These are phyloP conservation scores for Xerocomellus dryophilus DNA, from an alignment of 768 basidiomycete species.

Conservation along the genomic window DNA sequence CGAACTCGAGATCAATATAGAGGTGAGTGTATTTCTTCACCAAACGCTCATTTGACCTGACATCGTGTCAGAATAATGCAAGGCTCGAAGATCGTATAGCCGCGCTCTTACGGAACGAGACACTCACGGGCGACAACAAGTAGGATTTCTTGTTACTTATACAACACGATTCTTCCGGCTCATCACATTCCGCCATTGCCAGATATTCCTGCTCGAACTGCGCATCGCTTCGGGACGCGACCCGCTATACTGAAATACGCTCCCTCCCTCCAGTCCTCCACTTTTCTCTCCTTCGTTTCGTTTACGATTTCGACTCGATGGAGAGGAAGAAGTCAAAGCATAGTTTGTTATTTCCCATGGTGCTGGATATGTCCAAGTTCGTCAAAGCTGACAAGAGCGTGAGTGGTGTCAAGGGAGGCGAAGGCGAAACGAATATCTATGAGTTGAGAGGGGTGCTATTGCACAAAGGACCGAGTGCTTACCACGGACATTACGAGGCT, in stretches of 20 bases:
- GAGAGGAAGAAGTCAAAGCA: conserved; percentile 88
- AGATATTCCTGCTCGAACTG: conserved; percentile 85
- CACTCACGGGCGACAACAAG: conserved; percentile 81
- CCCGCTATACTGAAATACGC: conserved; percentile 67
- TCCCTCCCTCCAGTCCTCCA: conserved; percentile 84
- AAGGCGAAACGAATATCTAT: conserved; percentile 48
- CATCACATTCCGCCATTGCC: neutral
- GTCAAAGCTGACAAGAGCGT: conserved; percentile 34
- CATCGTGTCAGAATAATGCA: conserved; percentile 52
- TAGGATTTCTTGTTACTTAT: conserved; percentile 30
- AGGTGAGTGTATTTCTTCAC: conserved; percentile 40
- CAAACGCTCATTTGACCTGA: neutral
- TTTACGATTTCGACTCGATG: conserved; percentile 75
- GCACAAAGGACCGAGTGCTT: conserved; percentile 90
- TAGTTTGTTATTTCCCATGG: conserved; percentile 69
- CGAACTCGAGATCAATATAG: conserved; percentile 84
- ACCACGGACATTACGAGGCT: conserved; percentile 87
- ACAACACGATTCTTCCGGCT: neutral
- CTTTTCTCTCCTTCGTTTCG: conserved; percentile 90
- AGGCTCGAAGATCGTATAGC: conserved; percentile 71
- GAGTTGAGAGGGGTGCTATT: conserved; percentile 81
- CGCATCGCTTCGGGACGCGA: conserved; percentile 70
- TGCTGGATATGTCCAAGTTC: conserved; percentile 71
- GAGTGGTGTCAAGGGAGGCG: conserved; percentile 13
- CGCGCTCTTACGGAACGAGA: conserved; percentile 66